Conservation (phyloP, 2,329 filamentous ascomycete species). For the Dendrostoma leiphaemia region DNA sequence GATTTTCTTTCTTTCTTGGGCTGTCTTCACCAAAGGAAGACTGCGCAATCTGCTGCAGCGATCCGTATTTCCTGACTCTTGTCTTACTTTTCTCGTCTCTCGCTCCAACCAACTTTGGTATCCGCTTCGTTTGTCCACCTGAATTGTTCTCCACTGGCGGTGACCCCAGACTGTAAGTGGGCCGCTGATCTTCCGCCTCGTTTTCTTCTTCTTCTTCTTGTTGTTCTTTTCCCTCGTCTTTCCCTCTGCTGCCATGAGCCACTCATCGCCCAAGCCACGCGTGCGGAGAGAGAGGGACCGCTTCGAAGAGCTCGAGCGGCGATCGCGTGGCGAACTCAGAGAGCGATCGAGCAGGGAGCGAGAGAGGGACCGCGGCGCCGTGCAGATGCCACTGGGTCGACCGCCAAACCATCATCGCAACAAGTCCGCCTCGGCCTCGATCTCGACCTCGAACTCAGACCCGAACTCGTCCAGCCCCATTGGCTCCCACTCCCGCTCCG, state of each 20-base stretch:
- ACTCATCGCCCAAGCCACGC: constrained; percentile 16
- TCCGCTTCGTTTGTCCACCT: no score
- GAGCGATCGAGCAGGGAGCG: constrained; percentile 1
- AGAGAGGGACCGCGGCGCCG: constrained; percentile 4
- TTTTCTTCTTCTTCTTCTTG: not conserved
- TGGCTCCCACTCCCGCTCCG: not conserved
- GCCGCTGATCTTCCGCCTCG: no score
- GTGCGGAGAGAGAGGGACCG: constrained; percentile 16
- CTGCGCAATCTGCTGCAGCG: not conserved
- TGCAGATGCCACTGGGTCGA: not conserved
- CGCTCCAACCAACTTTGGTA: no score
- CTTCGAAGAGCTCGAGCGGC: constrained; percentile 11
- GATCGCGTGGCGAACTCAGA: constrained; percentile 10
- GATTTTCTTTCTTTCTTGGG: not conserved
- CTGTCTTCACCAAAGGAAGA: not conserved
- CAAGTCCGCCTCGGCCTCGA: constrained; percentile 1
- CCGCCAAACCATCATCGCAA: not conserved
- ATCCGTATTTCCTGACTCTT: not conserved
- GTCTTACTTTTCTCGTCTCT: not conserved
- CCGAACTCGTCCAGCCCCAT: not conserved
- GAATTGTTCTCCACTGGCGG: no score
- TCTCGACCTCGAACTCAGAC: constrained; percentile 3
- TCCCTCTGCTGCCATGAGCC: not conserved
- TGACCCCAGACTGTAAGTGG: no score
- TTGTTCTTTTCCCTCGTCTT: not conserved